Evolutionary conservation across 495 filamentous ascomycete genomes (phyloP), one percentile per base, ranked within the genome.

Genomic region (Xylaria curta): DNA sequence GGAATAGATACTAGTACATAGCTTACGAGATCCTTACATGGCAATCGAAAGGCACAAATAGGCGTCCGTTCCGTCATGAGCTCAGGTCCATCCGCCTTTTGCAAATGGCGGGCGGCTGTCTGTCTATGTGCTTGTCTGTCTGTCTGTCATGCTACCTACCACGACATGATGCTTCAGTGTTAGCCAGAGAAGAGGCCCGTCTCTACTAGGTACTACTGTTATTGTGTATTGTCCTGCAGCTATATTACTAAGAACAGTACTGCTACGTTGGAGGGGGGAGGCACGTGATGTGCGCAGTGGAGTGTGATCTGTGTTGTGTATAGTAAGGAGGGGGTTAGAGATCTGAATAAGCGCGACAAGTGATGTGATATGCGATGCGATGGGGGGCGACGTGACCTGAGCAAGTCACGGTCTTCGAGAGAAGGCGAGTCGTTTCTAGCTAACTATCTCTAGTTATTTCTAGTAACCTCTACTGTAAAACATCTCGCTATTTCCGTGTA

Each of bases 221-320:
- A n/a, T n/a, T n/a, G n/a, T n/a, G n/a, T 36, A 38, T 7, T 40
- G 38, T 26, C 26, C 69, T 26, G 47, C 51, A 60, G 28, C 59
- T 42, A 63, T 28, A 53, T 53, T 40, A 49, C 64, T 53, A 47
- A 42, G 38, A 42, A 42, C 9, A 12, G 38, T 3, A 42, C 40
- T 10, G 44, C 36, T 24, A 36, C 26, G 67, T 36, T 40, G 3
- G 58, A 70, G 46, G 58, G 38, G 38, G 3, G 24, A 53, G 33
- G 44, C 68, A 64, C 68, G 68, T 70, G 68, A 70, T 56, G 59
- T 8, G 33, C 19, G 17, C n/a, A 21, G n/a, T 70, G 46, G 51
- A 12, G 68, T 33, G 44, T 21, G 28, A 53, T 47, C 21, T 54
- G n/a, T 56, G 28, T 61, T 38, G 36, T 53, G 26, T 54, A 40